phyloP scores from a whole-genome alignment of 192 early-diverging fungal genomes.

The Coemansia sp. region DNA sequence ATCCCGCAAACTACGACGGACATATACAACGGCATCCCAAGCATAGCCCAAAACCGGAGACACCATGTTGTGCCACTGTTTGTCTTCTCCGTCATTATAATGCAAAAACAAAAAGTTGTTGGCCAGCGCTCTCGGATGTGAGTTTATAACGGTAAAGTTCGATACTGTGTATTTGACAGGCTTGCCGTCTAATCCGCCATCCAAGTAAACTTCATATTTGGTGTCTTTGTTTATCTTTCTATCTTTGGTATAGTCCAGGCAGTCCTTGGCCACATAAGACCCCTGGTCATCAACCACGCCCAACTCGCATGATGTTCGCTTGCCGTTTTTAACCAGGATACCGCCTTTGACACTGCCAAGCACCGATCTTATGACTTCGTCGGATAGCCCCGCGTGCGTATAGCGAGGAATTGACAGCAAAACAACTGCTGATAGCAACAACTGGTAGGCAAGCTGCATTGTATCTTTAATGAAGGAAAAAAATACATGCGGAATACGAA shows the following conservation, averaged over 20 bases:
- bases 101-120: conserved; percentile 2
- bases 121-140: background rate
- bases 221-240: background rate
- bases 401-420: too few relatives aligned
- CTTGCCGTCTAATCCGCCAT: conserved; percentile 4
- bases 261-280: background rate
- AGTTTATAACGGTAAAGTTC: background rate
- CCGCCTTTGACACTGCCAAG: conserved; percentile 1
- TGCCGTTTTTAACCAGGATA: conserved; percentile 8
- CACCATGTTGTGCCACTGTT: conserved; percentile 1
- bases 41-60: background rate
- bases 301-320: conserved; percentile 14
- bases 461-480: too few relatives aligned
- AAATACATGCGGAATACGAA: too few relatives aligned
- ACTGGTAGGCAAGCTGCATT: too few relatives aligned
- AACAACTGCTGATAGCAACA: too few relatives aligned
- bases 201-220: conserved; percentile 13
- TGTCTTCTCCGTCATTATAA: background rate
- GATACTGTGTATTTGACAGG: conserved; percentile 5
- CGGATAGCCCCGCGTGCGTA: background rate
- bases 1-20: background rate
- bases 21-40: conserved; percentile 3
- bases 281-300: conserved; percentile 9
- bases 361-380: background rate
- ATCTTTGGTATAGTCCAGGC: conserved; percentile 6